Evolutionary conservation across 2,329 filamentous ascomycete genomes (phyloP).

Genomic region (Pestalotiopsis sp.): DNA sequence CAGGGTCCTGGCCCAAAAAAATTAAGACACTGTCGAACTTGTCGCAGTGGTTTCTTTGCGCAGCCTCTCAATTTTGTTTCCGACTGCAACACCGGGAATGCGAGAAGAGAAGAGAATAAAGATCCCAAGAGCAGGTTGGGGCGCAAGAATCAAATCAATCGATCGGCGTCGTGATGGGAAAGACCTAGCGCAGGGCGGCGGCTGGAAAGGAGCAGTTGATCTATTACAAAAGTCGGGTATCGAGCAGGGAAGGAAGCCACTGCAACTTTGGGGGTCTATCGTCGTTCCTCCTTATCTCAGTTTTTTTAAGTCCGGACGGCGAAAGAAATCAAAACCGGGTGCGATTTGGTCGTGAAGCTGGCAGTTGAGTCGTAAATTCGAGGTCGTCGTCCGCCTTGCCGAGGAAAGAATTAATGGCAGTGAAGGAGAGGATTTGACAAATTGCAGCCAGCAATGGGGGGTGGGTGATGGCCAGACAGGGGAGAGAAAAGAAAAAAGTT

Average conservation of each 20-base stretch:
- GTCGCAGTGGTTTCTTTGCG: slow-evolving; percentile 18
- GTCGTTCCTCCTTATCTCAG: background rate
- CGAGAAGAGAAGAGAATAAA: background rate
- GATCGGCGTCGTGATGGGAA: slow-evolving; percentile 5
- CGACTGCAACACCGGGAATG: slow-evolving; percentile 6
- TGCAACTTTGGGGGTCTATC: background rate
- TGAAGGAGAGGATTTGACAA: background rate
- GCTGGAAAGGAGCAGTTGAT: slow-evolving; percentile 1
- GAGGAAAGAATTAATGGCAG: background rate
- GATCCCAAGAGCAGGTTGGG: background rate
- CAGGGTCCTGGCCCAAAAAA: slow-evolving; percentile 7
- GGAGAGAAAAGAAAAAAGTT: background rate
- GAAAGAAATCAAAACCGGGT: background rate
- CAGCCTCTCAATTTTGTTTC: slow-evolving; percentile 24
- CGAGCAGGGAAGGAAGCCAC: background rate
- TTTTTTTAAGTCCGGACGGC: background rate
- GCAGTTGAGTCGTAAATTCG: background rate
- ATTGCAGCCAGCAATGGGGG: background rate
- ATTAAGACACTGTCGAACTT: background rate
- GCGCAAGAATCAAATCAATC: slow-evolving; percentile 8
- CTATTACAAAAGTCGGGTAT: slow-evolving; percentile 2
- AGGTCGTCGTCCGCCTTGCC: slow-evolving; percentile 3
- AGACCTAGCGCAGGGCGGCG: background rate
- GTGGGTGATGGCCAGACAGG: background rate
- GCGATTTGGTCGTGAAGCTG: background rate